phyloP scores from a whole-genome alignment of 1,284 basidiomycete species.

The Athelia sp. region DNA sequence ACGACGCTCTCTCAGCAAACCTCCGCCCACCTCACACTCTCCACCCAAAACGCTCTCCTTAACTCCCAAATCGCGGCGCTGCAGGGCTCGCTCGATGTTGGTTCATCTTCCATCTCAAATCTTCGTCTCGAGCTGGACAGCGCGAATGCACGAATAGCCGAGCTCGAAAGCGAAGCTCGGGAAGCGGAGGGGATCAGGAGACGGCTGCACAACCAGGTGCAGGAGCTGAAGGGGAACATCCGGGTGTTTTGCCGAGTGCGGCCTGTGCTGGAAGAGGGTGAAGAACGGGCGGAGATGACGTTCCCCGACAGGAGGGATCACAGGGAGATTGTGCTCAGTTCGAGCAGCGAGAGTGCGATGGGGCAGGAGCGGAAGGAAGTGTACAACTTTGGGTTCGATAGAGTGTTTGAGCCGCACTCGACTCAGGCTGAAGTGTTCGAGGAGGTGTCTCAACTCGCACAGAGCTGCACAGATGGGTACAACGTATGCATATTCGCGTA shows the following conservation, averaged over 20 bases:
- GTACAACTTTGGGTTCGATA: conserved; percentile 82
- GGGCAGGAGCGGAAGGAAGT: conserved; percentile 81
- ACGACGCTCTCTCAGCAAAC: conserved; percentile 66
- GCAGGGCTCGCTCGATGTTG: conserved; percentile 59
- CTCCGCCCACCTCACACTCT: conserved; percentile 64
- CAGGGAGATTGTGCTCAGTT: conserved; percentile 74
- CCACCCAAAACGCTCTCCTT: conserved; percentile 63
- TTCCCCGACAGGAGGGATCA: conserved; percentile 74
- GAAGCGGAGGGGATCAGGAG: conserved; percentile 74
- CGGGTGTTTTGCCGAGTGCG: conserved; percentile 91
- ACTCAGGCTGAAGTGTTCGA: conserved; percentile 87
- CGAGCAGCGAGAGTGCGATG: conserved; percentile 77
- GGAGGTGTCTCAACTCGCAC: conserved; percentile 87
- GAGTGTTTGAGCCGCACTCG: conserved; percentile 80
- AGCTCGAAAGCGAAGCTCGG: conserved; percentile 60
- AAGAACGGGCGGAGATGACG: conserved; percentile 47
- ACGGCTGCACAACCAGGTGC: conserved; percentile 89
- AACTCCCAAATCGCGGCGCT: conserved; percentile 45
- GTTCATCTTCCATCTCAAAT: conserved; percentile 39
- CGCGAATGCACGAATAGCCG: conserved; percentile 45
- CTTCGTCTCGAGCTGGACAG: conserved; percentile 46
- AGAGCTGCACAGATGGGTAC: conserved; percentile 91
- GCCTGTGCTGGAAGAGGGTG: conserved; percentile 53
- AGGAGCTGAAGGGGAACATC: conserved; percentile 94
- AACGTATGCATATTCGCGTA: conserved; percentile 97